Evolutionary conservation across 2,329 filamentous ascomycete genomes (phyloP).

Genomic region (Fusarium luffae): DNA sequence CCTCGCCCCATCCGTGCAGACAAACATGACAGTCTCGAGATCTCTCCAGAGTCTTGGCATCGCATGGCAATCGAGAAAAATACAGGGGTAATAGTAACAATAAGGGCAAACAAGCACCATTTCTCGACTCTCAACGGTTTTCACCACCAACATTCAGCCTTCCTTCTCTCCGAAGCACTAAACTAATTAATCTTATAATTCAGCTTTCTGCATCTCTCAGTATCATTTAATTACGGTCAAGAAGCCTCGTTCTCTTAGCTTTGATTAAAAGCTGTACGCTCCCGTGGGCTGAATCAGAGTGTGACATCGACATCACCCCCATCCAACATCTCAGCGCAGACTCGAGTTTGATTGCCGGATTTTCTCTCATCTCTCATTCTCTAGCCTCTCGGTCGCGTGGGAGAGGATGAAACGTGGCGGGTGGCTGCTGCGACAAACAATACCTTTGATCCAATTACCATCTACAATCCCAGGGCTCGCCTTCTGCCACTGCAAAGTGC

Average conservation of each 20-base stretch:
- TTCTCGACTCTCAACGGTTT: background rate
- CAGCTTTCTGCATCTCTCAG: background rate
- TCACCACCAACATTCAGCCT: background rate
- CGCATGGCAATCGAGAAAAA: background rate
- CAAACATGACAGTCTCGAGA: slow-evolving; percentile 1
- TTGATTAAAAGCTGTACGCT: slow-evolving; percentile 14
- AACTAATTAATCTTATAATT: background rate
- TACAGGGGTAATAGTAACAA: background rate
- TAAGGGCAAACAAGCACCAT: background rate
- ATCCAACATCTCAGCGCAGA: slow-evolving; percentile 14
- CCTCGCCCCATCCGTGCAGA: background rate
- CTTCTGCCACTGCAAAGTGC: background rate
- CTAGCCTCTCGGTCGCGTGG: background rate
- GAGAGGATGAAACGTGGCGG: slow-evolving; percentile 17
- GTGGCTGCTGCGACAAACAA: slow-evolving; percentile 21
- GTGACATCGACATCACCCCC: slow-evolving; percentile 11
- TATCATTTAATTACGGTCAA: slow-evolving; percentile 3
- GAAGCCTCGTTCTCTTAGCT: background rate
- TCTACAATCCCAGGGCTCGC: background rate
- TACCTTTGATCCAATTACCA: slow-evolving; percentile 12
- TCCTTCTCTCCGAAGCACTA: background rate
- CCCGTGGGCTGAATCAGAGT: slow-evolving; percentile 14
- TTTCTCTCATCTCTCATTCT: background rate
- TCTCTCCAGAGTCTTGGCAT: background rate
- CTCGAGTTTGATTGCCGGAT: slow-evolving; percentile 15